Conservation (phyloP, 371 early-diverging fungal genomes). For the Paraphysoderma sedebokerense region DNA sequence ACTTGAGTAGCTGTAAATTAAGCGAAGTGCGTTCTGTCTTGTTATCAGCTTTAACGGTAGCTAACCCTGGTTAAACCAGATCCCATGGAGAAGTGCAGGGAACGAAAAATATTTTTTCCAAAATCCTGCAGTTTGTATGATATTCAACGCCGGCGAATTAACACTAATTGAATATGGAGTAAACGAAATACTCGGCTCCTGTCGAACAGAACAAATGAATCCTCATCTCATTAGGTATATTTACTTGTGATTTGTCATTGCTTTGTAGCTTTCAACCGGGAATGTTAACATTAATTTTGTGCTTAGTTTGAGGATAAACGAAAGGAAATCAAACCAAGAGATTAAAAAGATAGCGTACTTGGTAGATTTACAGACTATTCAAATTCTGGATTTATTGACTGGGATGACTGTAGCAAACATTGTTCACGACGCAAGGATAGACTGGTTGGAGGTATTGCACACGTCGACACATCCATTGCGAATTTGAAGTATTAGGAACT, state of each 20-base stretch:
- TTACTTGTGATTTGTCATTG: too few species aligned
- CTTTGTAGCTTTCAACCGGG: too few species aligned
- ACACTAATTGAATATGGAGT: conserved; percentile 35
- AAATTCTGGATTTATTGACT: conserved; percentile 21
- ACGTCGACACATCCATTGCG: too few species aligned
- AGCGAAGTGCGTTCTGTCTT: too few species aligned
- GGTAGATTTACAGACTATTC: conserved; percentile 28
- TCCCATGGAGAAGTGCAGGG: conserved; percentile 28
- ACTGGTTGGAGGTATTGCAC: conserved; percentile 27
- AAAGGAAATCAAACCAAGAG: conserved; percentile 19
- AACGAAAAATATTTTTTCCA: conserved; percentile 33
- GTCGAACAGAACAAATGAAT: conserved; percentile 33
- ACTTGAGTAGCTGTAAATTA: conserved; percentile 26
- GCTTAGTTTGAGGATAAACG: conserved; percentile 26
- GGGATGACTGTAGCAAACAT: conserved; percentile 16
- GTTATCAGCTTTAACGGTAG: too few species aligned
- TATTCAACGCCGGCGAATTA: conserved; percentile 36
- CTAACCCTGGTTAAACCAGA: too few species aligned
- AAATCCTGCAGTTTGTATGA: conserved; percentile 29
- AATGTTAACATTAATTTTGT: background rate
- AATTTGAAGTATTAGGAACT: background rate
- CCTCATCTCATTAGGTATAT: conserved; percentile 28
- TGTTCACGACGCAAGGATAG: conserved; percentile 26
- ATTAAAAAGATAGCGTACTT: conserved; percentile 28
- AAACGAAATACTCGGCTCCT: conserved; percentile 30